These are phyloP conservation scores for Pseudomonodictys pantanalensis DNA, from an alignment of 495 filamentous ascomycete genomes.

Conservation along the genomic window DNA sequence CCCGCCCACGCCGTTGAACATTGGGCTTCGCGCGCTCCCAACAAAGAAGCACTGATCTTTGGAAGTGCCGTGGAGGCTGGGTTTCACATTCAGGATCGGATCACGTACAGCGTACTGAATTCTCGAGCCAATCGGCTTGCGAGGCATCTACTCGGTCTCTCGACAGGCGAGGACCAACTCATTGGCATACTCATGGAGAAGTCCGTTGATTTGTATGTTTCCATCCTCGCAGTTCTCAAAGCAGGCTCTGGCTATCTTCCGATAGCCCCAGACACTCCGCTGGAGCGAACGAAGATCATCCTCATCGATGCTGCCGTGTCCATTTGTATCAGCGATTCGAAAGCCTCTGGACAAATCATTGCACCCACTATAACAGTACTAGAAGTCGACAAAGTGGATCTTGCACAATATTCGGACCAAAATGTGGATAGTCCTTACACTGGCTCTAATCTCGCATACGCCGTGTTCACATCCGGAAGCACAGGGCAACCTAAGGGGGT, in stretches of 20 bases:
- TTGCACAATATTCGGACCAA: slow-evolving; percentile 16
- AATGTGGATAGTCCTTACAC: slow-evolving; percentile 21
- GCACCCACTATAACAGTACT: slow-evolving; percentile 33
- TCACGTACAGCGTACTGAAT: slow-evolving; percentile 66
- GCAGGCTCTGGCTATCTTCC: slow-evolving; percentile 72
- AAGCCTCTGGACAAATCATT: not conserved
- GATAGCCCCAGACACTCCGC: slow-evolving; percentile 62
- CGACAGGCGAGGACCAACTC: slow-evolving; percentile 50
- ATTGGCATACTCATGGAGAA: slow-evolving; percentile 71
- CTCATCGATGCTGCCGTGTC: slow-evolving; percentile 51
- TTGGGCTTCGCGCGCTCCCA: slow-evolving; percentile 48
- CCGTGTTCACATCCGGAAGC: slow-evolving; percentile 65
- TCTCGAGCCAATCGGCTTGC: slow-evolving; percentile 62
- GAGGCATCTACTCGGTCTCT: slow-evolving; percentile 49
- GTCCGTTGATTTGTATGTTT: slow-evolving; percentile 61
- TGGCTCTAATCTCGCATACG: slow-evolving; percentile 42
- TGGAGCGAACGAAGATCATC: slow-evolving; percentile 52
- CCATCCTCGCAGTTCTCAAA: slow-evolving; percentile 70
- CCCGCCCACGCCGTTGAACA: slow-evolving; percentile 56
- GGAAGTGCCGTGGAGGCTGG: slow-evolving; percentile 45
- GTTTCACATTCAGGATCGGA: slow-evolving; percentile 34
- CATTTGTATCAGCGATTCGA: slow-evolving; percentile 46
- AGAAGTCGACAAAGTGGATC: slow-evolving; percentile 20
- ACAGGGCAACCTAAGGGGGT: slow-evolving; percentile 70
- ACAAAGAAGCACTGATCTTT: slow-evolving; percentile 59